Base-by-base conservation (phyloP, 202 grass and related monocot species). In the Musa balbisiana region DNA sequence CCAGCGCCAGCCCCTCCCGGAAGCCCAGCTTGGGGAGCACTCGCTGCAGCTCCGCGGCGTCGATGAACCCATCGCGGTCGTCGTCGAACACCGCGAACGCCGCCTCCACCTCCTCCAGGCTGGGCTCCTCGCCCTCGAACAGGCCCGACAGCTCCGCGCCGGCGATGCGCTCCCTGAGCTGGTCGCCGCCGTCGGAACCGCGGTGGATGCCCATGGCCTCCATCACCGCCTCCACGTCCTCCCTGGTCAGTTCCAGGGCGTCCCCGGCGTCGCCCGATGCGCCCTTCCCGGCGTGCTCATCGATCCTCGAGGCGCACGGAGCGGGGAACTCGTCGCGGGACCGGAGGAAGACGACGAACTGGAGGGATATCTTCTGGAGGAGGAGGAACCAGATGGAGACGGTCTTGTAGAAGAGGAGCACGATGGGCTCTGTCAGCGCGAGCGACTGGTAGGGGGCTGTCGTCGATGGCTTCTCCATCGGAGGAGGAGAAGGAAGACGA, bases 61-160 rank as follows among this genome's bases (percentile, higher is more conserved):
- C 67, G 67, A 70, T 70, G 67, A 70, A 70, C 43, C 67, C 67
- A 10, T 70, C 67, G 49, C 49, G 67, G 17, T 49, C 67, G 17
- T 70, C 67, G 49, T 70, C 67, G 67, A 70, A 70, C 67, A 70
- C 67, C 67, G 9, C 43, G 67, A 70, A 70, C 43, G 67, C 67
- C 16, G 67, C 67, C 67, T 70, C 67, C 29, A 70, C 9, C 49
- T 70, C 67, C 67, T 70, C 67, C 43, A 70, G 2, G 67, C 49
- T 22, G 17, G 67, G 67, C 67, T 49, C 67, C 17, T 9, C 51
- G 10, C 51, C 67, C 15, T n/a, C 67, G 8, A 70, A 70, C 33
- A 70, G 33, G 2, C 9, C 9, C 17, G 67, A 33, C 8, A 70
- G 5, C 0, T 70, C 67, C 49, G 8, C 16, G 17, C 2, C 49